These are phyloP conservation scores for Ustulina deusta DNA, from an alignment of 2,329 filamentous ascomycete genomes.

Conservation along the genomic window DNA sequence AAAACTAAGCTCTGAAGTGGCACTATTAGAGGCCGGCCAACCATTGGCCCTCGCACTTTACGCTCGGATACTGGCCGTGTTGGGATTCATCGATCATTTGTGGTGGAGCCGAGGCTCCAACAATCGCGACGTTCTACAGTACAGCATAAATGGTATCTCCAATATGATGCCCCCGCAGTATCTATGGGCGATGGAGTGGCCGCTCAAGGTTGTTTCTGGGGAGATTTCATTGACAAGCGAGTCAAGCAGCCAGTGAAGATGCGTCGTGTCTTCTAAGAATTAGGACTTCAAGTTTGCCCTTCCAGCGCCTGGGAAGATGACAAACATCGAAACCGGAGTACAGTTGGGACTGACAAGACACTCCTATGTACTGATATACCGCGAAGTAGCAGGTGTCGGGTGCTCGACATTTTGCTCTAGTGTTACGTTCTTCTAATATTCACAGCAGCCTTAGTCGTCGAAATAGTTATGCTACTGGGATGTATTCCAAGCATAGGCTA, in stretches of 20 bases:
- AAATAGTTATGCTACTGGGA: not conserved
- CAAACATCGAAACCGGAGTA: not conserved
- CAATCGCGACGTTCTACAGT: constrained; percentile 28
- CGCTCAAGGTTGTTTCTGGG: constrained; percentile 25
- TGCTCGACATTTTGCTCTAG: not conserved
- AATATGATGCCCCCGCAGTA: constrained; percentile 27
- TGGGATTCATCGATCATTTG: constrained; percentile 35
- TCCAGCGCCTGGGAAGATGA: not conserved
- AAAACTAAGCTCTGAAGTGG: constrained; percentile 25
- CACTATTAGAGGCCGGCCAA: constrained; percentile 26
- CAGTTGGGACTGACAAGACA: no score
- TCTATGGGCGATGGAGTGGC: constrained; percentile 33
- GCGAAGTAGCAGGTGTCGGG: not conserved
- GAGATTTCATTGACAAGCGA: constrained; percentile 15
- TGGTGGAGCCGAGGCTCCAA: constrained; percentile 34
- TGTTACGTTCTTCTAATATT: not conserved
- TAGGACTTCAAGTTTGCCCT: not conserved
- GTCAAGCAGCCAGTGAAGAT: not conserved
- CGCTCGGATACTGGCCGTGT: constrained; percentile 30
- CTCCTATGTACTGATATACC: not conserved
- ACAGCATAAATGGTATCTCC: constrained; percentile 30
- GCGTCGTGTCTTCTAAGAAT: not conserved
- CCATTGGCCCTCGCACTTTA: constrained; percentile 35
- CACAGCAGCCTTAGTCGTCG: not conserved
- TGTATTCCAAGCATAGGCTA: constrained; percentile 1